A percentile compares a stretch with the other conserved stretches of the same genome.
Evolutionary conservation across 106 monocot genomes (phyloP).

Genomic region (Dioscorea alata): DNA sequence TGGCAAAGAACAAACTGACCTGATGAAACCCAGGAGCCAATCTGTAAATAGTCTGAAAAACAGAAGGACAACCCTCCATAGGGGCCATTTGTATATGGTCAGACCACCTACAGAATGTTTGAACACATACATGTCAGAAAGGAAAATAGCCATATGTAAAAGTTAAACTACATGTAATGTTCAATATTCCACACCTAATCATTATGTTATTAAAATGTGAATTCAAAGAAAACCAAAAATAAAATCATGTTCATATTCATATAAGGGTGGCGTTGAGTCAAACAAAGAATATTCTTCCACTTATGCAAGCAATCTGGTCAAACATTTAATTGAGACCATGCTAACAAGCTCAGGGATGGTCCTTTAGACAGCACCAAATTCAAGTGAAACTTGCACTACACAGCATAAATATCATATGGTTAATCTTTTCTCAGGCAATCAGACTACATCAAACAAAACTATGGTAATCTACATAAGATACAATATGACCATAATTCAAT

Average conservation of each 20-base stretch:
- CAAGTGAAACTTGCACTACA: too few relatives aligned
- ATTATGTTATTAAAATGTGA: neutral
- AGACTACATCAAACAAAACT: neutral
- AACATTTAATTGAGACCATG: too few relatives aligned
- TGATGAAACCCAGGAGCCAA: constrained; percentile 76
- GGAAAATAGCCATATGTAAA: neutral
- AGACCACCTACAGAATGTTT: constrained; percentile 58
- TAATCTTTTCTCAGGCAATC: too few relatives aligned
- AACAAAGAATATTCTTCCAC: neutral
- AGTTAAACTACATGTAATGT: neutral
- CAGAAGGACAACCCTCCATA: constrained; percentile 74
- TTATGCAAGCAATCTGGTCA: too few relatives aligned
- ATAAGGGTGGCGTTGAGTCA: neutral
- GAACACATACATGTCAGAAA: neutral
- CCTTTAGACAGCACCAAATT: too few relatives aligned
- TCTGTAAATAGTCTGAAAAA: constrained; percentile 72
- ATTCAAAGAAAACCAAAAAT: neutral
- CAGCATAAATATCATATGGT: too few relatives aligned
- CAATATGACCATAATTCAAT: neutral
- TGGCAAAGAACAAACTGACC: constrained; percentile 23
- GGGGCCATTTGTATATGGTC: constrained; percentile 85
- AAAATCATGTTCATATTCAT: neutral
- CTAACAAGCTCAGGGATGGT: too few relatives aligned
- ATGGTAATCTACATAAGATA: neutral
- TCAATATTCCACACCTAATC: neutral